Evolutionary conservation across 2,329 filamentous ascomycete genomes (phyloP).

Genomic region (Colletotrichum shisoi): DNA sequence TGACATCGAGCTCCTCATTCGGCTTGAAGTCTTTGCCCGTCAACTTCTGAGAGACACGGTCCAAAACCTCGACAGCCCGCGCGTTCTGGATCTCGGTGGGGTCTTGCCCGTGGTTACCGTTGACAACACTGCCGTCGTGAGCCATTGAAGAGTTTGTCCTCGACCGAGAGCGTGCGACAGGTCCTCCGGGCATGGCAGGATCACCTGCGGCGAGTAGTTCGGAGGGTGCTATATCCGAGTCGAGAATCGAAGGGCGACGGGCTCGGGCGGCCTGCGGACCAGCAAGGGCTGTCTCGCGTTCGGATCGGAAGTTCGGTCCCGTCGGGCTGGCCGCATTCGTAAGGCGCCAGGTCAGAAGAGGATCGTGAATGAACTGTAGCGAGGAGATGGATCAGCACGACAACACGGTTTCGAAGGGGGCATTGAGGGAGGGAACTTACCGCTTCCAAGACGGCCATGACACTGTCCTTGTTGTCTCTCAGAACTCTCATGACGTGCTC

Average conservation of each 20-base stretch:
- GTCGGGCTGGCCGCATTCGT: slow-evolving; percentile 69
- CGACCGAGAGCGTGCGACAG: slow-evolving; percentile 60
- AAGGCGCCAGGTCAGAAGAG: slow-evolving; percentile 96
- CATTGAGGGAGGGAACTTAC: slow-evolving; percentile 63
- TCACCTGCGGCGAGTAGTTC: slow-evolving; percentile 61
- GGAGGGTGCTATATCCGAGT: slow-evolving; percentile 66
- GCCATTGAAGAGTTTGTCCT: slow-evolving; percentile 67
- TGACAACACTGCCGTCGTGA: slow-evolving; percentile 49
- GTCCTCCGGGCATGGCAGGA: slow-evolving; percentile 54
- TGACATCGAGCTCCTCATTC: slow-evolving; percentile 82
- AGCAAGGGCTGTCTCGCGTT: slow-evolving; percentile 63
- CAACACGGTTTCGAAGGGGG: background rate
- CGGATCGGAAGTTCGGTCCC: slow-evolving; percentile 72
- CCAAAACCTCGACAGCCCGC: slow-evolving; percentile 87
- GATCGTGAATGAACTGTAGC: slow-evolving; percentile 92
- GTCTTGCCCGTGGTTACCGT: slow-evolving; percentile 53
- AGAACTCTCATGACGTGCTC: slow-evolving; percentile 98
- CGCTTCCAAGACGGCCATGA: slow-evolving; percentile 98
- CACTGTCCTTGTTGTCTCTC: slow-evolving; percentile 94
- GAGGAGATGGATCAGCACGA: slow-evolving; percentile 39
- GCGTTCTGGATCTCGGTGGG: slow-evolving; percentile 87
- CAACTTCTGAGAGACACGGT: slow-evolving; percentile 92
- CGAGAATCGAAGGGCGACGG: slow-evolving; percentile 74
- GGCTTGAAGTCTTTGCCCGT: slow-evolving; percentile 92
- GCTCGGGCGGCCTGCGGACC: slow-evolving; percentile 60